Percentiles rank a stretch among this genome's conserved stretches.
These are phyloP conservation scores for Friedmanniomyces simplex DNA, from an alignment of 495 filamentous ascomycete genomes.

Conservation along the genomic window DNA sequence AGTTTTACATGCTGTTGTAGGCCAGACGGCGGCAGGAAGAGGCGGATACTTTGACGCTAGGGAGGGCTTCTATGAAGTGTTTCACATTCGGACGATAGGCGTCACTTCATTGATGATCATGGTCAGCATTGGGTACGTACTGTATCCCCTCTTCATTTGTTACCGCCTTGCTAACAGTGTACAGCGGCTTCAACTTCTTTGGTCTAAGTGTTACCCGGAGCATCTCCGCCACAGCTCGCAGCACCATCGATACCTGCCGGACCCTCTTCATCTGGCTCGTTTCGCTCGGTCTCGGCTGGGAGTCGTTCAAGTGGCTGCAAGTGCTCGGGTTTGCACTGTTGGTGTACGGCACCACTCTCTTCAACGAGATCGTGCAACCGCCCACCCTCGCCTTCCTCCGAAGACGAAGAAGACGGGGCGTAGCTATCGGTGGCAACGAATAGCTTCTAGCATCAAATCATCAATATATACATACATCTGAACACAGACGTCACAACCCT, in stretches of 20 bases:
- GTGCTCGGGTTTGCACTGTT: conserved; percentile 77
- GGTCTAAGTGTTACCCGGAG: conserved; percentile 80
- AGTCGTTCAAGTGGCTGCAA: conserved; percentile 96
- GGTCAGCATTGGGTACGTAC: conserved; percentile 83
- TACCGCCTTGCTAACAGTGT: neutral
- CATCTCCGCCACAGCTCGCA: conserved; percentile 83
- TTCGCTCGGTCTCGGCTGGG: conserved; percentile 87
- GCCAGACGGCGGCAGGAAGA: conserved; percentile 58
- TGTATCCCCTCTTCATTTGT: no score
- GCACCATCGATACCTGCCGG: conserved; percentile 93
- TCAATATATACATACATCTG: neutral
- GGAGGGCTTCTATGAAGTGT: conserved; percentile 73
- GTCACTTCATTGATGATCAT: conserved; percentile 78
- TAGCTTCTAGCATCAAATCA: neutral
- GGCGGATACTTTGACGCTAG: conserved; percentile 82
- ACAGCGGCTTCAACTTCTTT: conserved; percentile 95
- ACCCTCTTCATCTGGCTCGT: conserved; percentile 98
- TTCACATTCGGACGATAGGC: conserved; percentile 54
- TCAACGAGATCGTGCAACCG: conserved; percentile 84
- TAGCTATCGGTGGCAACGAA: conserved; percentile 5
- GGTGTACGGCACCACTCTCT: conserved; percentile 94
- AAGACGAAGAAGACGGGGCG: conserved; percentile 3
- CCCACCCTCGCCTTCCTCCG: conserved; percentile 35
- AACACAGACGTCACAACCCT: no score
- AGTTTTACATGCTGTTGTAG: conserved; percentile 65